Evolutionary conservation across 352 stramenopile species (phyloP).

Genomic region (Pythium scleroteichum): DNA sequence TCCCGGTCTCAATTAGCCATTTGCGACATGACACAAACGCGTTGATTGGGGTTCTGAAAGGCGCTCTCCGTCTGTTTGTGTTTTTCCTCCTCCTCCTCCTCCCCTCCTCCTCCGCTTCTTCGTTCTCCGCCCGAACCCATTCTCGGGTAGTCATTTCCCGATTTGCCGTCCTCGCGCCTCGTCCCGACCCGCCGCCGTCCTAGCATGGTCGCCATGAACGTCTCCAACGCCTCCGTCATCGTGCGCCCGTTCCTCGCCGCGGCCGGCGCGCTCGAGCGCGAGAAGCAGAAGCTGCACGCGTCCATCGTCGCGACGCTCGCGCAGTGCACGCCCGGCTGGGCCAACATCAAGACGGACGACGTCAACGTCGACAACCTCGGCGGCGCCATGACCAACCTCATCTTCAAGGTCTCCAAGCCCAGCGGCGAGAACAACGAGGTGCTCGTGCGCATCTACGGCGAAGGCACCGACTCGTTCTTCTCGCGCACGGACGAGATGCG

Average conservation of each 20-base stretch:
- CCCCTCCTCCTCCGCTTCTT: neutral
- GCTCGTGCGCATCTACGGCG: slow-evolving; percentile 80
- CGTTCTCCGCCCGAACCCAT: slow-evolving; percentile 10
- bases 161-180: slow-evolving; percentile 7
- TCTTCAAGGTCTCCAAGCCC: slow-evolving; percentile 78
- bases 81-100: neutral
- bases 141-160: slow-evolving; percentile 11
- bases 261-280: slow-evolving; percentile 54
- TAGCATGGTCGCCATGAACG: slow-evolving; percentile 33
- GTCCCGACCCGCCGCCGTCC: neutral
- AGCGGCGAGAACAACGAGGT: slow-evolving; percentile 60
- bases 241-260: slow-evolving; percentile 59
- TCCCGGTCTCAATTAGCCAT: slow-evolving; percentile 9
- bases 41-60: slow-evolving; percentile 16
- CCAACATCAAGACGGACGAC: slow-evolving; percentile 46
- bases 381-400: slow-evolving; percentile 87
- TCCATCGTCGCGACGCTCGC: slow-evolving; percentile 62
- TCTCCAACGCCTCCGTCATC: slow-evolving; percentile 42
- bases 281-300: slow-evolving; percentile 69
- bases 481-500: slow-evolving; percentile 73
- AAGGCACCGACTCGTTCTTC: slow-evolving; percentile 85
- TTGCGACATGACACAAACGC: slow-evolving; percentile 23
- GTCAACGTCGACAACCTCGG: slow-evolving; percentile 68
- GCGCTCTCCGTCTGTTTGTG: neutral
- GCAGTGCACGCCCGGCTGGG: slow-evolving; percentile 62